Percentiles rank a stretch among this genome's conserved stretches.
phyloP scores from a whole-genome alignment of 108 stramenopile species.

The Fragilaria crotonensis region DNA sequence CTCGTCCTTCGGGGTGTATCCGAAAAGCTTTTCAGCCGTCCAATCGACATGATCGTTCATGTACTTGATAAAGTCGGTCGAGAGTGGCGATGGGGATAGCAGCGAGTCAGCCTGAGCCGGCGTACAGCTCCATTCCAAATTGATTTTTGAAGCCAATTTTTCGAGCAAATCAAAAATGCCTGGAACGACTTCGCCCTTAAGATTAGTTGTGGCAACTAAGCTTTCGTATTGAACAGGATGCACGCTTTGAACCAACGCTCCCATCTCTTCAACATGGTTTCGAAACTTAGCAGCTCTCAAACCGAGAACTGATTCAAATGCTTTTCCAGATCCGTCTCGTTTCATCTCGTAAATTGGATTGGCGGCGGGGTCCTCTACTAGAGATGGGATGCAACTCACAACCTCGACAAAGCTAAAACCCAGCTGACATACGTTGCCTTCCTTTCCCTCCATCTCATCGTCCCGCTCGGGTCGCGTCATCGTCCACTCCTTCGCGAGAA shows the following conservation, averaged over 20 bases:
- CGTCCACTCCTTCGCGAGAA: slow-evolving; percentile 40
- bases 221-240: slow-evolving; percentile 38
- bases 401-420: slow-evolving; percentile 33
- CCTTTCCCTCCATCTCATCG: slow-evolving; percentile 14
- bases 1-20: slow-evolving; percentile 24
- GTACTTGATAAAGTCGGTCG: slow-evolving; percentile 40
- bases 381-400: too few relatives aligned
- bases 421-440: slow-evolving; percentile 23
- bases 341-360: slow-evolving; percentile 25
- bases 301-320: slow-evolving; percentile 21
- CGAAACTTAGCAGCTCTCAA: slow-evolving; percentile 48
- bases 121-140: slow-evolving; percentile 25
- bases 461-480: slow-evolving; percentile 36
- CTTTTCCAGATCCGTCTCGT: slow-evolving; percentile 7
- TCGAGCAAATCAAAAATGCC: slow-evolving; percentile 27
- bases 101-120: slow-evolving; percentile 20
- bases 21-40: slow-evolving; percentile 38
- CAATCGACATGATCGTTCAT: slow-evolving; percentile 51
- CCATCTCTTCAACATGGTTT: slow-evolving; percentile 21
- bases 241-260: slow-evolving; percentile 8
- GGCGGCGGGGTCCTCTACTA: slow-evolving; percentile 7
- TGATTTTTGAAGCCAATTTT: slow-evolving; percentile 30
- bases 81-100: slow-evolving; percentile 16
- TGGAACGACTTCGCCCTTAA: slow-evolving; percentile 30
- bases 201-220: too few relatives aligned